A percentile compares a stretch with the other conserved stretches of the same genome.
phyloP scores from a whole-genome alignment of 1,139 yeast species.

The Suhomyces yuchorum region DNA sequence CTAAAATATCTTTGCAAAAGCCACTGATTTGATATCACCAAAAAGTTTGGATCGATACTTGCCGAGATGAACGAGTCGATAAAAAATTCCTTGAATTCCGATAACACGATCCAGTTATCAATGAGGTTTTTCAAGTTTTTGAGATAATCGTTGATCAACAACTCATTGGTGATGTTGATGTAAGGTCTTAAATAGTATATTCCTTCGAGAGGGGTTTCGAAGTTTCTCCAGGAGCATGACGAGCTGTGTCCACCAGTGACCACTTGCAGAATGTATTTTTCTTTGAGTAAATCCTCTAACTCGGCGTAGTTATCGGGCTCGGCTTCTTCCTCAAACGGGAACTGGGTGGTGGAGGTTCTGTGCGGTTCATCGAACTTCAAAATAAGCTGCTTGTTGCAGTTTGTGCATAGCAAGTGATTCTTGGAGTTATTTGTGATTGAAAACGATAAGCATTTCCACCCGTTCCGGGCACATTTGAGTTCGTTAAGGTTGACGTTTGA shows the following conservation, averaged over 20 bases:
- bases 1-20: conserved; percentile 30
- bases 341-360: conserved; percentile 2
- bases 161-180: conserved; percentile 33
- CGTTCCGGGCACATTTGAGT: conserved; percentile 42
- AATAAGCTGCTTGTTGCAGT: conserved; percentile 34
- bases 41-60: conserved; percentile 18
- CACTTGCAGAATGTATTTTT: conserved; percentile 30
- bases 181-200: conserved; percentile 42
- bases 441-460: conserved; percentile 44
- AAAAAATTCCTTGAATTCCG: conserved; percentile 18
- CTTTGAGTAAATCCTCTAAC: conserved; percentile 28
- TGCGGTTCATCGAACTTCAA: conserved; percentile 26
- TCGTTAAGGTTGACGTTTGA: conserved; percentile 27
- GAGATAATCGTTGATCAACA: conserved; percentile 32
- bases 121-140: conserved; percentile 30
- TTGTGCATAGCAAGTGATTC: conserved; percentile 39
- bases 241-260: conserved; percentile 29
- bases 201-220: conserved; percentile 39
- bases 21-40: conserved; percentile 34
- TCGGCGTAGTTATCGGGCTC: conserved; percentile 13
- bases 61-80: conserved; percentile 13
- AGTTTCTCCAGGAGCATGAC: conserved; percentile 42
- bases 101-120: conserved; percentile 28
- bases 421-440: conserved; percentile 25
- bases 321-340: conserved; percentile 11